phyloP scores from a whole-genome alignment of 352 stramenopile species.

The Phytophthora citrophthora region DNA sequence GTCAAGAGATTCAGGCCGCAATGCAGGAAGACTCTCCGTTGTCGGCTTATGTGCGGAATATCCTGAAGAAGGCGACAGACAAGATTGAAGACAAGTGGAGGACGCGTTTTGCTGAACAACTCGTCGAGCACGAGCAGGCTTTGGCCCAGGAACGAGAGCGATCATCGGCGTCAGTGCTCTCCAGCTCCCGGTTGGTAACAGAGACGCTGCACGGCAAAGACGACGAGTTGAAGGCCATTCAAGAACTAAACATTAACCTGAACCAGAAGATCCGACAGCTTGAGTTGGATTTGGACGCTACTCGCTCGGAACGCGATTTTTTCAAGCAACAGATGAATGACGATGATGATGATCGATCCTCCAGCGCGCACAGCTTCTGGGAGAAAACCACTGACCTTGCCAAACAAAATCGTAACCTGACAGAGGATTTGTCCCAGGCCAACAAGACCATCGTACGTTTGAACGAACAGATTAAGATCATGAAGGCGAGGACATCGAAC shows the following conservation, averaged over 20 bases:
- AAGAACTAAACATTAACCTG: slow-evolving; percentile 67
- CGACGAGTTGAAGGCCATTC: slow-evolving; percentile 74
- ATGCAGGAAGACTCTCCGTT: slow-evolving; percentile 71
- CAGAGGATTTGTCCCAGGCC: slow-evolving; percentile 68
- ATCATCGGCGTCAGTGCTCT: slow-evolving; percentile 66
- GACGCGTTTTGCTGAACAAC: slow-evolving; percentile 68
- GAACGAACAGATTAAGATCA: slow-evolving; percentile 69
- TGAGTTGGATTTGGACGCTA: slow-evolving; percentile 71
- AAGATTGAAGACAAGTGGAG: slow-evolving; percentile 89
- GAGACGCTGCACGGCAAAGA: slow-evolving; percentile 82
- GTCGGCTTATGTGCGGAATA: slow-evolving; percentile 74
- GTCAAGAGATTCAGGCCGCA: slow-evolving; percentile 42
- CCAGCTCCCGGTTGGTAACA: slow-evolving; percentile 68
- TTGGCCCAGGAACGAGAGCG: slow-evolving; percentile 70
- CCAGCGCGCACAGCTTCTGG: slow-evolving; percentile 80
- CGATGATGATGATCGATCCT: slow-evolving; percentile 75
- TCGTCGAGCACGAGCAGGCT: slow-evolving; percentile 71
- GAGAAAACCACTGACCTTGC: slow-evolving; percentile 88
- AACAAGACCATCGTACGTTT: slow-evolving; percentile 72
- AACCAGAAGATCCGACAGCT: slow-evolving; percentile 74
- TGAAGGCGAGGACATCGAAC: slow-evolving; percentile 56
- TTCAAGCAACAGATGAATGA: slow-evolving; percentile 75
- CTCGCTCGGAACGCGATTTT: slow-evolving; percentile 72
- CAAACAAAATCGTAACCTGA: slow-evolving; percentile 78
- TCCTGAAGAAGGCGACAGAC: slow-evolving; percentile 78